Conservation (phyloP, 495 filamentous ascomycete genomes). For the Terfezia boudieri region DNA sequence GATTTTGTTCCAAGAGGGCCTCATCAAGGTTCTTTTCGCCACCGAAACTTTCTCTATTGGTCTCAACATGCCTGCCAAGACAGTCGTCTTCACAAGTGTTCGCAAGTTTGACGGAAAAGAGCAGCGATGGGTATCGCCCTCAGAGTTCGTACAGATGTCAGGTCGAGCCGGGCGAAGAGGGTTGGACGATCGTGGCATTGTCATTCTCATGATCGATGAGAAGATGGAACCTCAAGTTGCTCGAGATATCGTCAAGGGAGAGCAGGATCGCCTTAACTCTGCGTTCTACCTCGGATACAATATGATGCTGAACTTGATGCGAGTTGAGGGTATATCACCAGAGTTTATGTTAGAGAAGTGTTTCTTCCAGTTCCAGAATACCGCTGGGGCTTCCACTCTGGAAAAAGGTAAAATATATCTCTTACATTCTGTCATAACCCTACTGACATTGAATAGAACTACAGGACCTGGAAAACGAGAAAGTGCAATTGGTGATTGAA, state of each 20-base stretch:
- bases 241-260: constrained; percentile 81
- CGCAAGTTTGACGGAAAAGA: constrained; percentile 79
- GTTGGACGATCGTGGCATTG: constrained; percentile 92
- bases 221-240: constrained; percentile 89
- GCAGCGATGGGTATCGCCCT: constrained; percentile 69
- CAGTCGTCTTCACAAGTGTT: constrained; percentile 91
- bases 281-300: constrained; percentile 98
- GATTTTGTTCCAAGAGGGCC: constrained; percentile 91
- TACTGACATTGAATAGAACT: constrained; percentile 34
- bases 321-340: constrained; percentile 87
- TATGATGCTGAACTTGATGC: constrained; percentile 89
- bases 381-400: constrained; percentile 54
- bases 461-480: constrained; percentile 45
- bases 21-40: constrained; percentile 94
- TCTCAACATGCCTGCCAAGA: constrained; percentile 97
- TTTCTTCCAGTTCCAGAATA: constrained; percentile 96
- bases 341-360: constrained; percentile 93
- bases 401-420: constrained; percentile 35
- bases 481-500: constrained; percentile 45
- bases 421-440: neutral
- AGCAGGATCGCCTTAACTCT: constrained; percentile 90
- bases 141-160: constrained; percentile 97
- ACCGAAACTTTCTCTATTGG: constrained; percentile 98
- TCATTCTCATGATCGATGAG: constrained; percentile 97
- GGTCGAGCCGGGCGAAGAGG: constrained; percentile 88